Evolutionary conservation across 2,329 filamentous ascomycete species (phyloP).

Genomic region (Stemphylium beticola): DNA sequence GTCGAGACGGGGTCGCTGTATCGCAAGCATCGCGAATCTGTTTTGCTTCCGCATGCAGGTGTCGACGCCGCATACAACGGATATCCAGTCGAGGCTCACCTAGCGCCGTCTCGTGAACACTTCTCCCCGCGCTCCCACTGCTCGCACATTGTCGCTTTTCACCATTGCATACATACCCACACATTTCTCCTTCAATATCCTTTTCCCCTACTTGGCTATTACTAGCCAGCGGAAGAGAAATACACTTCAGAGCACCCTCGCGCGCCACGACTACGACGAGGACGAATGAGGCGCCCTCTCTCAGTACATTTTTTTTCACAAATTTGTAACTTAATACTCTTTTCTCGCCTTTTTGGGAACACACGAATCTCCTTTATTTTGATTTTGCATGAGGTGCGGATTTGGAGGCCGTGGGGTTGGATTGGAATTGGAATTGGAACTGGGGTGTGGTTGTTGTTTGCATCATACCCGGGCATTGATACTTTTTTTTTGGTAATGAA

Average conservation of each 20-base stretch:
- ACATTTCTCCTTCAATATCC: neutral
- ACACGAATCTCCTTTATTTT: constrained; percentile 3
- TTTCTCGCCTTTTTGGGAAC: neutral
- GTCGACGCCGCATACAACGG: no score
- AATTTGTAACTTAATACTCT: constrained; percentile 6
- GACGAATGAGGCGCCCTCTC: no score
- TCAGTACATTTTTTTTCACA: neutral
- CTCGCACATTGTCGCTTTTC: neutral
- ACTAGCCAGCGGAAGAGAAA: neutral
- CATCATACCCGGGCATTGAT: constrained; percentile 6
- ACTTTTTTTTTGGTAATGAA: neutral
- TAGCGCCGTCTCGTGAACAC: no score
- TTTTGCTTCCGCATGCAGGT: no score
- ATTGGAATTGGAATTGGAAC: neutral
- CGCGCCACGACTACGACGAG: no score
- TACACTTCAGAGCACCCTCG: no score
- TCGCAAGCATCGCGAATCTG: neutral
- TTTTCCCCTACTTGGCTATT: neutral
- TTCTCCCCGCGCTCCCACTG: no score
- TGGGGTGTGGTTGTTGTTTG: constrained; percentile 3
- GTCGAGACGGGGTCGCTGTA: constrained; percentile 12
- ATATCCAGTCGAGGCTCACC: no score
- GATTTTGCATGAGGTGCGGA: neutral
- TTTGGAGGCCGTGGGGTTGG: neutral
- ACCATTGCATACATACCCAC: neutral